Conservation (phyloP, 176 grass and related monocot species). For the Aegilops bicornis region DNA sequence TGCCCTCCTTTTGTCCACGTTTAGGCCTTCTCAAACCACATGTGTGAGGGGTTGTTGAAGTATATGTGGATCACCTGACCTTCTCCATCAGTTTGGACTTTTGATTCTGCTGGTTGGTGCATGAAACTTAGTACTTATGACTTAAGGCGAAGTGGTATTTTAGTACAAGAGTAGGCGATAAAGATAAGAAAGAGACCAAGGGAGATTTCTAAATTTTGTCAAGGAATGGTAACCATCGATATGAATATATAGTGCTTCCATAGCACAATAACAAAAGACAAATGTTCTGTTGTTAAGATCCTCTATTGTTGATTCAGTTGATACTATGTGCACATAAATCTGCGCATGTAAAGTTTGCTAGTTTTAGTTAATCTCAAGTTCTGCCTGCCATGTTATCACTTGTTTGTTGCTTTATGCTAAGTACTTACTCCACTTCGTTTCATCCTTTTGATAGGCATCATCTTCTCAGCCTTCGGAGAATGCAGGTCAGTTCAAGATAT, state of each 20-base stretch:
- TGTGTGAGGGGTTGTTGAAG: no score
- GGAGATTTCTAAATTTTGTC: constrained; percentile 13
- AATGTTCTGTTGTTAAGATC: constrained; percentile 3
- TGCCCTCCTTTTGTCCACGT: no score
- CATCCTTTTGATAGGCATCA: constrained; percentile 53
- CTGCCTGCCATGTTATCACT: not conserved
- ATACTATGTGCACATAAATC: constrained; percentile 15
- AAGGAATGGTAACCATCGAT: not conserved
- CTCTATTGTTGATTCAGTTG: not conserved
- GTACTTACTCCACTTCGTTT: constrained; percentile 29
- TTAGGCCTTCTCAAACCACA: no score
- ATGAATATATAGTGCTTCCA: not conserved
- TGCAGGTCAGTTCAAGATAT: constrained; percentile 58
- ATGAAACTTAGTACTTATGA: not conserved
- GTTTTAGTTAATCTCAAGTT: constrained; percentile 9
- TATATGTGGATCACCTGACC: no score
- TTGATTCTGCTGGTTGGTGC: no score
- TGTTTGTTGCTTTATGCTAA: constrained; percentile 12
- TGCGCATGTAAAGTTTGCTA: not conserved
- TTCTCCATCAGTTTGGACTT: no score
- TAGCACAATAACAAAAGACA: constrained; percentile 5
- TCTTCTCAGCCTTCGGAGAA: constrained; percentile 63
- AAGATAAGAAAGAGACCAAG: not conserved
- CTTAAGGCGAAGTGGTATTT: not conserved
- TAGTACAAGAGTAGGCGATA: constrained; percentile 1